Evolutionary conservation across 1,284 basidiomycete species (phyloP).

Genomic region (Pseudozyma thailandica): DNA sequence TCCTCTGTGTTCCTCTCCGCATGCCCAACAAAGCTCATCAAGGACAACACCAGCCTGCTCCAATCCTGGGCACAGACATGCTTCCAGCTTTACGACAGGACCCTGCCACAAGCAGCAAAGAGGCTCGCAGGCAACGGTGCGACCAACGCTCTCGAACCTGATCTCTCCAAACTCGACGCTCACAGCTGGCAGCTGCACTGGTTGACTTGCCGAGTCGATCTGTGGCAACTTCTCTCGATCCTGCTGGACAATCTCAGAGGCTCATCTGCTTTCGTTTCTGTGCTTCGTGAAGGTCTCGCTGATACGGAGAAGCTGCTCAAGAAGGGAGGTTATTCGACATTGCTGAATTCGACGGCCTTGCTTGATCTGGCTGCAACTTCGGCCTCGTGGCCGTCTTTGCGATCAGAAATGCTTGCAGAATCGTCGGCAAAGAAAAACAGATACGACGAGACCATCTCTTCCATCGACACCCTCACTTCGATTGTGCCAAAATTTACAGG

Average conservation of each 20-base stretch:
- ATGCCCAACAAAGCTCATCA: slow-evolving; percentile 23
- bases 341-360: slow-evolving; percentile 33
- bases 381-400: slow-evolving; percentile 26
- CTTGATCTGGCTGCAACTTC: slow-evolving; percentile 37
- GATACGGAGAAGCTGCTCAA: slow-evolving; percentile 20
- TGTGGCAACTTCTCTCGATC: slow-evolving; percentile 21
- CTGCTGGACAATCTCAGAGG: slow-evolving; percentile 18
- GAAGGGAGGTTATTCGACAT: slow-evolving; percentile 16
- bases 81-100: slow-evolving; percentile 23
- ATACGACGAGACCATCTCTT: slow-evolving; percentile 12
- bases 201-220: slow-evolving; percentile 35
- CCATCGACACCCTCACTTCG: slow-evolving; percentile 29
- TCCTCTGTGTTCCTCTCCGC: slow-evolving; percentile 18
- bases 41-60: slow-evolving; percentile 6
- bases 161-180: slow-evolving; percentile 5
- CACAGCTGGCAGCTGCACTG: slow-evolving; percentile 34
- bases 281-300: slow-evolving; percentile 7
- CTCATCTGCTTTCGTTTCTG: slow-evolving; percentile 7
- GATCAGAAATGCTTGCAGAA: slow-evolving; percentile 12
- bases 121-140: neutral
- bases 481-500: slow-evolving; percentile 35
- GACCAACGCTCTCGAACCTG: neutral
- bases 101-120: slow-evolving; percentile 12
- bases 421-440: slow-evolving; percentile 10
- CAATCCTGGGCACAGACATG: slow-evolving; percentile 15